Evolutionary conservation across 139 green algal species (phyloP).

Genomic region (Coelastrella sp.): DNA sequence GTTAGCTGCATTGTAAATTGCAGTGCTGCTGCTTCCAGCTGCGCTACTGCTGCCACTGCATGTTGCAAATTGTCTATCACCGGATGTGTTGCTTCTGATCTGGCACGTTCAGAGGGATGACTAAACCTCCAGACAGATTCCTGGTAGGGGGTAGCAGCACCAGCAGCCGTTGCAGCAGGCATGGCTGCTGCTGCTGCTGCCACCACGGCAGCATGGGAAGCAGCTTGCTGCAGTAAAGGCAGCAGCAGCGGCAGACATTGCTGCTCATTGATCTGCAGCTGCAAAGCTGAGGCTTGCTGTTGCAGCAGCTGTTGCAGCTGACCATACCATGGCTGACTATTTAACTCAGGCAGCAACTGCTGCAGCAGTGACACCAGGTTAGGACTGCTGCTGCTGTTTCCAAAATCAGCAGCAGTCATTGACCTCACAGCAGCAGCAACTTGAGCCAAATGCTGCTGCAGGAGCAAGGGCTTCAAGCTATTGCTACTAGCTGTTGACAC

Average conservation of each 20-base stretch:
- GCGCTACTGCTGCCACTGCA: constrained; percentile 53
- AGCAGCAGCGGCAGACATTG: constrained; percentile 19
- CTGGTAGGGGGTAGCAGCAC: constrained; percentile 60
- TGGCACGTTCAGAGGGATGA: constrained; percentile 62
- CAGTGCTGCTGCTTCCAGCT: constrained; percentile 57
- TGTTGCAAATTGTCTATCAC: constrained; percentile 70
- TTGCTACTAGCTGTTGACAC: not conserved
- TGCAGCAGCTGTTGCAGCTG: constrained; percentile 29
- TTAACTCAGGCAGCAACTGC: not conserved
- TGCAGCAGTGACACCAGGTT: not conserved
- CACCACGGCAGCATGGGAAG: constrained; percentile 14
- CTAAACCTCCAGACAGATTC: constrained; percentile 67
- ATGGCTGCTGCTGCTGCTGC: constrained; percentile 15
- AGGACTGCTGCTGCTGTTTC: not conserved
- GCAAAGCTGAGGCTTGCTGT: constrained; percentile 28
- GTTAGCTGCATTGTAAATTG: constrained; percentile 40
- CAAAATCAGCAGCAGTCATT: constrained; percentile 21
- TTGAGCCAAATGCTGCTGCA: constrained; percentile 37
- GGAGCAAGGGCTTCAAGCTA: constrained; percentile 30
- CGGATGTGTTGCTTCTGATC: constrained; percentile 63
- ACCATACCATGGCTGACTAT: not conserved
- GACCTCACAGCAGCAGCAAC: constrained; percentile 33
- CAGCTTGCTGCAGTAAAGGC: constrained; percentile 34
- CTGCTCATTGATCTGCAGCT: not conserved
- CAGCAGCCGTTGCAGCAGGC: constrained; percentile 30